Percentiles rank a stretch among this genome's conserved stretches.
Conservation (phyloP, 768 basidiomycete species). For the Lactarius pseudohatsudake region DNA sequence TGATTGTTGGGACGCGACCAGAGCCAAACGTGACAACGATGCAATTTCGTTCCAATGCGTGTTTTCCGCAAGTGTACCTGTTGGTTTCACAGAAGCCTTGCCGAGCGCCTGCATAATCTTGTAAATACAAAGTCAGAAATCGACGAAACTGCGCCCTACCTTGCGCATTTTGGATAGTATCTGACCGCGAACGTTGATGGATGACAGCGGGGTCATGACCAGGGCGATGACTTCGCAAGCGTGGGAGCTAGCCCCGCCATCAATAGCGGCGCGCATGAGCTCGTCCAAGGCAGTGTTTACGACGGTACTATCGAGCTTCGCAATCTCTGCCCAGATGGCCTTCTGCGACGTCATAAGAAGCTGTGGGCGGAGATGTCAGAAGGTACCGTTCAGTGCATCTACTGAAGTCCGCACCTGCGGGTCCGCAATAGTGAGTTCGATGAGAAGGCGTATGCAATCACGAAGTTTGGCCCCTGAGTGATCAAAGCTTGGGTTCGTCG, state of each 20-base stretch:
- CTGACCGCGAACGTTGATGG: slow-evolving; percentile 74
- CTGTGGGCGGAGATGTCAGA: slow-evolving; percentile 37
- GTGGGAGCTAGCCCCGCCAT: slow-evolving; percentile 73
- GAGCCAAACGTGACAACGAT: slow-evolving; percentile 70
- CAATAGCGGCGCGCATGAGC: slow-evolving; percentile 76
- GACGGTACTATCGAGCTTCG: slow-evolving; percentile 62
- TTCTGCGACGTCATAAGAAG: slow-evolving; percentile 66
- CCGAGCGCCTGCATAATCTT: slow-evolving; percentile 55
- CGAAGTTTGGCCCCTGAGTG: slow-evolving; percentile 72
- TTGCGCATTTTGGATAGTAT: slow-evolving; percentile 78
- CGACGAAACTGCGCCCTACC: slow-evolving; percentile 40
- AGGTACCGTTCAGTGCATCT: not conserved
- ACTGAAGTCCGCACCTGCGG: slow-evolving; percentile 52
- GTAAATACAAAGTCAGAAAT: slow-evolving; percentile 7
- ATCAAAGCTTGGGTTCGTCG: slow-evolving; percentile 65
- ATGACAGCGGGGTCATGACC: slow-evolving; percentile 70
- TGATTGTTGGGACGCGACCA: slow-evolving; percentile 68
- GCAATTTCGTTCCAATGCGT: slow-evolving; percentile 81
- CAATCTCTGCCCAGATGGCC: slow-evolving; percentile 76
- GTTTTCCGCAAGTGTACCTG: slow-evolving; percentile 65
- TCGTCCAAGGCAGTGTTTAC: slow-evolving; percentile 79
- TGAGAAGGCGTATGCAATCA: slow-evolving; percentile 76
- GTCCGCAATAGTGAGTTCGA: slow-evolving; percentile 71
- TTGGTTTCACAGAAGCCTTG: slow-evolving; percentile 65
- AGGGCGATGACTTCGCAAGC: slow-evolving; percentile 76